Evolutionary conservation across 129 eudicot genomes (phyloP).

Genomic region (Glebionis coronaria): DNA sequence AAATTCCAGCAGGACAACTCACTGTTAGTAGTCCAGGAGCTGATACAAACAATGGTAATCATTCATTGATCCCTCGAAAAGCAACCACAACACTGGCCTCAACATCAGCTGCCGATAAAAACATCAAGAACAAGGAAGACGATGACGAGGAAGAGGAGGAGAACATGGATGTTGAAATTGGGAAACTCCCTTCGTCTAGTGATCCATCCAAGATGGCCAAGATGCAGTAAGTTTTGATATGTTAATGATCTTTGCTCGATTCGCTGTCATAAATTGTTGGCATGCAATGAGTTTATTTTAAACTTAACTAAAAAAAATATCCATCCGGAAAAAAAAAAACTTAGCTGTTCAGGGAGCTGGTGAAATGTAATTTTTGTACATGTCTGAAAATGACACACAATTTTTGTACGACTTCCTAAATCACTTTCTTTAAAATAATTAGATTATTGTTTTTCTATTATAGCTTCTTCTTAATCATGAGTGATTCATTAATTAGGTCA

Average conservation of each 20-base stretch:
- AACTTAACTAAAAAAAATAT: not conserved
- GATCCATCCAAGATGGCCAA: slow-evolving; percentile 88
- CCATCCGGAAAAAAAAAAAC: too few relatives aligned
- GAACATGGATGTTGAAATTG: slow-evolving; percentile 92
- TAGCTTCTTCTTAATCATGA: not conserved
- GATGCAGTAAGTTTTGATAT: slow-evolving; percentile 70
- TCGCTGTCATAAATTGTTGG: not conserved
- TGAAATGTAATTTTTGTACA: not conserved
- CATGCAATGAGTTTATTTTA: not conserved
- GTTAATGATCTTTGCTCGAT: not conserved
- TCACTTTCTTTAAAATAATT: not conserved
- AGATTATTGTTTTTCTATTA: not conserved
- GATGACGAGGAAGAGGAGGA: slow-evolving; percentile 94
- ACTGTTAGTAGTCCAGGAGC: slow-evolving; percentile 33
- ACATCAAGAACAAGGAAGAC: slow-evolving; percentile 66
- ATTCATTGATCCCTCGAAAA: slow-evolving; percentile 36
- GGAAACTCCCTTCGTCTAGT: slow-evolving; percentile 50
- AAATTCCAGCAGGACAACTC: slow-evolving; percentile 31
- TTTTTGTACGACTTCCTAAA: not conserved
- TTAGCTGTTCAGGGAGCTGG: not conserved
- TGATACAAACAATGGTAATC: slow-evolving; percentile 22
- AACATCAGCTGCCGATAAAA: slow-evolving; percentile 39
- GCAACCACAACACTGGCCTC: slow-evolving; percentile 30
- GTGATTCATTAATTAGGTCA: not conserved
- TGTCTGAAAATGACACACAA: not conserved